A percentile compares a stretch with the other conserved stretches of the same genome.
Conservation (phyloP, 805 yeast species). For the Candida nanaspora region DNA sequence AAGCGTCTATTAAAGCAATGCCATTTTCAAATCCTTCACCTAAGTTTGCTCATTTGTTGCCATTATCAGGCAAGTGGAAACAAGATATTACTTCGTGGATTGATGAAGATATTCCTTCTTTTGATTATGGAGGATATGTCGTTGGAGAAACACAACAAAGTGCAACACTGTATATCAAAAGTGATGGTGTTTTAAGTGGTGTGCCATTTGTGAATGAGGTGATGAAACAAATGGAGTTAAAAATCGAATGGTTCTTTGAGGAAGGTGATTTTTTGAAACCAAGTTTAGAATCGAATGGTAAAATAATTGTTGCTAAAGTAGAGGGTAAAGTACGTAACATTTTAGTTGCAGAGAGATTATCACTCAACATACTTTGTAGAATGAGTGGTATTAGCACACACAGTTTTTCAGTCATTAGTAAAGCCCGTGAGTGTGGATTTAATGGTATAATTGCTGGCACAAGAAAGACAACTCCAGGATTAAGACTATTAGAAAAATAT, state of each 20-base stretch:
- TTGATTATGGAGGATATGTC: conserved; percentile 91
- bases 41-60: conserved; percentile 49
- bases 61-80: conserved; percentile 77
- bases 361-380: conserved; percentile 75
- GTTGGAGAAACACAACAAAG: conserved; percentile 72
- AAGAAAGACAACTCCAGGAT: conserved; percentile 95
- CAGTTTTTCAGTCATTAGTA: conserved; percentile 44
- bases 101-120: conserved; percentile 85
- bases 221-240: conserved; percentile 63
- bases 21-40: conserved; percentile 24
- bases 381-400: conserved; percentile 85
- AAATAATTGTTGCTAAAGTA: conserved; percentile 71
- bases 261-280: conserved; percentile 63
- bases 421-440: conserved; percentile 66
- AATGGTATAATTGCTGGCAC: conserved; percentile 90
- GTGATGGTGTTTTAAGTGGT: conserved; percentile 74
- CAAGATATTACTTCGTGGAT: conserved; percentile 68
- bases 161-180: conserved; percentile 78
- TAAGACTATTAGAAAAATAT: conserved; percentile 81
- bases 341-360: conserved; percentile 77
- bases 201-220: conserved; percentile 87
- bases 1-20: not conserved
- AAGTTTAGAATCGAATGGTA: conserved; percentile 31
- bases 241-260: conserved; percentile 61
- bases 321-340: conserved; percentile 74